phyloP scores from a whole-genome alignment of 148 eudicot genomes.

The Diospyros kaki region DNA sequence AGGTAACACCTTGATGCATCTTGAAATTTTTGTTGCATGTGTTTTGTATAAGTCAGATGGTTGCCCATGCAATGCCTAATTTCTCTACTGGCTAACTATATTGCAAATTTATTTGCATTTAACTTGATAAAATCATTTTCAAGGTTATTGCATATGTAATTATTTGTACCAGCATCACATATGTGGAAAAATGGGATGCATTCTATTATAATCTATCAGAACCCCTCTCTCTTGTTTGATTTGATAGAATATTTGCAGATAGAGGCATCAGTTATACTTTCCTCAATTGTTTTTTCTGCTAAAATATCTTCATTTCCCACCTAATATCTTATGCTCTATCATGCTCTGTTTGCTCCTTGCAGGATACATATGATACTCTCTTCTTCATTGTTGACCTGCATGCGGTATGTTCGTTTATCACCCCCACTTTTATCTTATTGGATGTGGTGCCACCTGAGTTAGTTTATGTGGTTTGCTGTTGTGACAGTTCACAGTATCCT shows the following conservation, averaged over 20 bases:
- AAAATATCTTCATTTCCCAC: background rate
- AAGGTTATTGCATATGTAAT: background rate
- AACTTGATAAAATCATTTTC: background rate
- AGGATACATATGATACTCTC: slow-evolving; percentile 76
- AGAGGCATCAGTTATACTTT: background rate
- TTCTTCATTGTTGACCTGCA: slow-evolving; percentile 98
- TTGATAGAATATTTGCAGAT: background rate
- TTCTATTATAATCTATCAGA: background rate
- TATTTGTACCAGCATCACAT: background rate
- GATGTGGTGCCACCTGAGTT: background rate
- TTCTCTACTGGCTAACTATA: background rate
- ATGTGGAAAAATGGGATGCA: background rate
- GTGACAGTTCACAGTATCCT: background rate
- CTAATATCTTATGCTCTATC: background rate
- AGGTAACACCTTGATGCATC: background rate
- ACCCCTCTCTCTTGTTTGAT: slow-evolving; percentile 1
- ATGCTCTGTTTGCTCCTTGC: slow-evolving; percentile 29
- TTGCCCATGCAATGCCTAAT: background rate
- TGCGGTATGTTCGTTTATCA: slow-evolving; percentile 59
- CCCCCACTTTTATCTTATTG: background rate
- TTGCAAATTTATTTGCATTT: background rate
- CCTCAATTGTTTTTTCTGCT: background rate
- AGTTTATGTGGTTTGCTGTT: slow-evolving; percentile 3
- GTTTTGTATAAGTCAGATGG: background rate
- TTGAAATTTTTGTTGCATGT: background rate